Evolutionary conservation across 2,329 filamentous ascomycete species (phyloP), one percentile per base, ranked within the genome.

Genomic region (Knufia petricola): DNA sequence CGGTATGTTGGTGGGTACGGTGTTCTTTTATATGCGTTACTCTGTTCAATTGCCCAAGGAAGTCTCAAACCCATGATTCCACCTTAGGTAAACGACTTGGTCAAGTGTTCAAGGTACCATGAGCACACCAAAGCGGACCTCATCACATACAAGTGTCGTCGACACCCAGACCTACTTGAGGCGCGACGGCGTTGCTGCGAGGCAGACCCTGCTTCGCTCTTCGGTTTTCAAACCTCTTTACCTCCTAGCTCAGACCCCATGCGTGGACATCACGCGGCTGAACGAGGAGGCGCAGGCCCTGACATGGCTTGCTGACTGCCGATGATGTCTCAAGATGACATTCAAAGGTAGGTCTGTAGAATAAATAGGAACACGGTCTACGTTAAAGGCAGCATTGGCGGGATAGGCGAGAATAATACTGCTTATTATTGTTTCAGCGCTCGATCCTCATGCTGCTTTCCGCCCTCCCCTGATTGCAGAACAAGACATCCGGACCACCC

Each of bases 1-100:
- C 53, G 60, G 60, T 67, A 65, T 53, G 63, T 63, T 66, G 65
- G 66, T 70, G 66, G 67, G 67, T 71, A 68, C 68, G 58, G 59
- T 30, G 15, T 28, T 34, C 44, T 20, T 37, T 39, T 47, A 32
- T 24, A 37, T 47, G 44, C 34, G 30, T 47, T 28, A 47, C 21
- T 47, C 39, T 39, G 32, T 47, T 39, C 44, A 34, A 39, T 21
- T 17, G 31, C 48, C 37, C n/a, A 15, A 48, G 31, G 21, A 23
- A 36, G 26, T 20, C 31, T 32, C 26, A 39, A 36, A 15, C 23
- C 32, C 44, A 30, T 38, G 19, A 12, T 24, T 28, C 30, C n/a
- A n/a, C n/a, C n/a, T n/a, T n/a, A 46, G 24, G 23, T 21, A 17
- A 44, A 39, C 21, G 23, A 28, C 20, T 28, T 47, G 44, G 44